These are phyloP conservation scores for Kitagawia praeruptora DNA, from an alignment of 129 eudicot species.

Conservation along the genomic window DNA sequence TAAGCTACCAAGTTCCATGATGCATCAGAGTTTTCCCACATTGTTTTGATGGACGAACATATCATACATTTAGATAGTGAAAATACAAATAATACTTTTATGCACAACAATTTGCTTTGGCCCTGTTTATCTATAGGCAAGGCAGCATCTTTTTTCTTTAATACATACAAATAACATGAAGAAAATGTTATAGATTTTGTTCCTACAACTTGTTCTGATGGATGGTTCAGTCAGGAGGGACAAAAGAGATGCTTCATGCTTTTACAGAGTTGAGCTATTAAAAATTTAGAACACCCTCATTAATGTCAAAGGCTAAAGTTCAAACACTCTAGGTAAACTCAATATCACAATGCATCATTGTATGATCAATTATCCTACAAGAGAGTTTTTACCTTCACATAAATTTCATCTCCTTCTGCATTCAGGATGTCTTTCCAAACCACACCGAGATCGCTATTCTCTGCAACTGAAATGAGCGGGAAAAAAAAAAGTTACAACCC, in stretches of 20 bases:
- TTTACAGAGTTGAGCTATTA: not conserved
- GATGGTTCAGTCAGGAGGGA: not conserved
- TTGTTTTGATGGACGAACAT: too few species aligned
- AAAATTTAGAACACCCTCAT: not conserved
- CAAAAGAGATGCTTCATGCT: not conserved
- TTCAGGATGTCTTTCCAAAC: slow-evolving; percentile 96
- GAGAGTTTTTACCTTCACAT: slow-evolving; percentile 56
- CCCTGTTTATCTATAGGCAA: not conserved
- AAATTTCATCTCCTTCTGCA: slow-evolving; percentile 97
- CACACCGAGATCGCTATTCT: slow-evolving; percentile 71
- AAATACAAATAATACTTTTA: not conserved
- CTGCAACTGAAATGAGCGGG: slow-evolving; percentile 57
- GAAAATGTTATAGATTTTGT: not conserved
- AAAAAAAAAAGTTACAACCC: not conserved
- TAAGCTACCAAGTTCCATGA: not conserved
- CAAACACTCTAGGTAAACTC: not conserved
- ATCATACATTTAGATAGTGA: not conserved
- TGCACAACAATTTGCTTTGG: not conserved
- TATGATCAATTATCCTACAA: not conserved
- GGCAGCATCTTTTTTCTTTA: not conserved
- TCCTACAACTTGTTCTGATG: not conserved
- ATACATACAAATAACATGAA: not conserved
- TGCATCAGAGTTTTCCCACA: not conserved
- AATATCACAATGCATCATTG: not conserved
- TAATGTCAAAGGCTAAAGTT: not conserved